phyloP scores from a whole-genome alignment of 1,139 yeast genomes.

The Trichomonascaceae sp. region DNA sequence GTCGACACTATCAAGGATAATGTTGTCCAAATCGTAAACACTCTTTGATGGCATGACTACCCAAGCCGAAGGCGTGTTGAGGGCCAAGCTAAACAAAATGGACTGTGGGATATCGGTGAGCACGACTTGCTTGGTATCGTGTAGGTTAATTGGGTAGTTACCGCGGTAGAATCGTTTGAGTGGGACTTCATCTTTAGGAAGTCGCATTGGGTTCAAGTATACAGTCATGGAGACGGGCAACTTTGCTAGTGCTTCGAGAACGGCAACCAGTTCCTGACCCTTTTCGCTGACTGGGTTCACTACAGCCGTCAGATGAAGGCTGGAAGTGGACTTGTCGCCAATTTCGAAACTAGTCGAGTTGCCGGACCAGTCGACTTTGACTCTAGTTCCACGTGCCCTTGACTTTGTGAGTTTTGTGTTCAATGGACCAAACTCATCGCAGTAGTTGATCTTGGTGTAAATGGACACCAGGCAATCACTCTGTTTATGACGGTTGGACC shows the following conservation, averaged over 20 bases:
- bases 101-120: conserved; percentile 36
- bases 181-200: conserved; percentile 31
- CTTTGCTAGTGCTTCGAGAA: conserved; percentile 33
- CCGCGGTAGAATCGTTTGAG: conserved; percentile 50
- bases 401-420: conserved; percentile 11
- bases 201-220: conserved; percentile 44
- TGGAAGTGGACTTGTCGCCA: conserved; percentile 12
- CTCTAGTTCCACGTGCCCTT: too few species aligned
- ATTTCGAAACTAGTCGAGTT: conserved; percentile 9
- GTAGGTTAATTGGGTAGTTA: conserved; percentile 23
- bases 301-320: conserved; percentile 39
- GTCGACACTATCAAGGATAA: conserved; percentile 30
- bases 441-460: too few species aligned
- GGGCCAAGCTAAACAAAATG: conserved; percentile 40
- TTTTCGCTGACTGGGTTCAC: conserved; percentile 61
- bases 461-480: conserved; percentile 17
- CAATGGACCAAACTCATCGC: conserved; percentile 11
- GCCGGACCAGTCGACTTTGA: conserved; percentile 8
- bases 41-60: conserved; percentile 37
- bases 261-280: conserved; percentile 48
- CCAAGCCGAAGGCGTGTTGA: conserved; percentile 62
- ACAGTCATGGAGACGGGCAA: conserved; percentile 35
- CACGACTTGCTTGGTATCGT: conserved; percentile 4
- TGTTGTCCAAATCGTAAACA: conserved; percentile 48
- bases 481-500: too few species aligned